Evolutionary conservation across 768 basidiomycete genomes (phyloP).

Genomic region (Cubamyces lactineus): DNA sequence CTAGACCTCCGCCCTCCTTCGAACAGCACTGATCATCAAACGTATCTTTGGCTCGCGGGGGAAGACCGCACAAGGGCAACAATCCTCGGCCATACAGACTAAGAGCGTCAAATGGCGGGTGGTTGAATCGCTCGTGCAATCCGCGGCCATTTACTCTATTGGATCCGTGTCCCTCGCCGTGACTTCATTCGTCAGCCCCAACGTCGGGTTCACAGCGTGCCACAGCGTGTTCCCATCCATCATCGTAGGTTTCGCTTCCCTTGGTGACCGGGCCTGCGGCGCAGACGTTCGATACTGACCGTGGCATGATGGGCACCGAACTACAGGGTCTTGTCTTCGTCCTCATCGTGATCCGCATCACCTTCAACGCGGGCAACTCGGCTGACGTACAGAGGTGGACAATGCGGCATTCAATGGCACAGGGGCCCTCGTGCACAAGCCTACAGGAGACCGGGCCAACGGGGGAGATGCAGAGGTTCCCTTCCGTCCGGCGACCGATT

Average conservation of each 20-base stretch:
- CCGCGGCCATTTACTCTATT: constrained; percentile 19
- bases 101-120: constrained; percentile 15
- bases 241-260: constrained; percentile 9
- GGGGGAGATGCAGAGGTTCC: neutral
- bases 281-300: neutral
- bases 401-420: constrained; percentile 1
- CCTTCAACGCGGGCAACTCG: neutral
- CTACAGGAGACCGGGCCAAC: neutral
- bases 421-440: neutral
- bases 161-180: constrained; percentile 19
- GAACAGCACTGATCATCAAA: constrained; percentile 12
- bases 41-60: constrained; percentile 8
- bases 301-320: neutral
- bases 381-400: constrained; percentile 3
- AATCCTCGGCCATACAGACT: neutral
- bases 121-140: constrained; percentile 21
- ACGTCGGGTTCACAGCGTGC: constrained; percentile 18
- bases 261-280: neutral
- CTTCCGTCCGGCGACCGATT: neutral
- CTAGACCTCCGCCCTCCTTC: neutral
- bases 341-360: constrained; percentile 21
- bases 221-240: constrained; percentile 21
- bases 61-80: constrained; percentile 1
- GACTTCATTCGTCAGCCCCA: constrained; percentile 17
- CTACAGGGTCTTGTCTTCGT: constrained; percentile 18